Evolutionary conservation across 208 protist genomes (phyloP), one percentile per base, ranked within the genome.

Genomic region (Acanthamoeba culbertsoni): DNA sequence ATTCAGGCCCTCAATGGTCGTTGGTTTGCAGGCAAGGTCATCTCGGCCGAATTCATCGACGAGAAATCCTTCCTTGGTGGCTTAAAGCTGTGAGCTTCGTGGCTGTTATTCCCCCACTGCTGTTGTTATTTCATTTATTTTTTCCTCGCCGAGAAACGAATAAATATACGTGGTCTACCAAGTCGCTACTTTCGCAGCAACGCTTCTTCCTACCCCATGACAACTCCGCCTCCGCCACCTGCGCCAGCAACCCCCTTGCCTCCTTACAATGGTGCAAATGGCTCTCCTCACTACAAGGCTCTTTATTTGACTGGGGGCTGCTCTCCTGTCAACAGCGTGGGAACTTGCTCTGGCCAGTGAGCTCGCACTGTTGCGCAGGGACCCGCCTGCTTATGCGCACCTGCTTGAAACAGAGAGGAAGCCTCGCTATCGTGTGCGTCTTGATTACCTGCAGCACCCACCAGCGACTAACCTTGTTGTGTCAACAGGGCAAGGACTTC

Each of bases 1-100:
- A 42, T 55, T 5, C 68, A 84, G 23, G 68, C 62, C 7, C n/a
- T 89, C 28, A 73, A 94, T 33, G 43, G 79, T 7, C 89, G 93
- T 33, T 94, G 86, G 89, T 94, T 94, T 40, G 65, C 86, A 20
- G 84, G 88, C 45, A 93, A 94, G 46, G 59, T 93, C 0, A 89
- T 94, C 2, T 63, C 37, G 20, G 93, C 88, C 12, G 77, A 94
- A 14, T 90, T 86, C 28, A 63, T 94, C 62, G 59, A 75, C 65
- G 53, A 59, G 40, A 71, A 93, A n/a, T 16, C 46, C 35, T 93
- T 91, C 91, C 43, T 26, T 14, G 71, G 42, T 20, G 71, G 71
- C 42, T 53, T 18, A 37, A 82, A 53, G 71, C 71, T 82, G 23
- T 82, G 18, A 82, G n/a, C n/a, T n/a, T n/a, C n/a, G n/a, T n/a